A percentile compares a stretch with the other conserved stretches of the same genome.
phyloP scores from a whole-genome alignment of 1,284 basidiomycete genomes.

The Microbotryum scabiosae region DNA sequence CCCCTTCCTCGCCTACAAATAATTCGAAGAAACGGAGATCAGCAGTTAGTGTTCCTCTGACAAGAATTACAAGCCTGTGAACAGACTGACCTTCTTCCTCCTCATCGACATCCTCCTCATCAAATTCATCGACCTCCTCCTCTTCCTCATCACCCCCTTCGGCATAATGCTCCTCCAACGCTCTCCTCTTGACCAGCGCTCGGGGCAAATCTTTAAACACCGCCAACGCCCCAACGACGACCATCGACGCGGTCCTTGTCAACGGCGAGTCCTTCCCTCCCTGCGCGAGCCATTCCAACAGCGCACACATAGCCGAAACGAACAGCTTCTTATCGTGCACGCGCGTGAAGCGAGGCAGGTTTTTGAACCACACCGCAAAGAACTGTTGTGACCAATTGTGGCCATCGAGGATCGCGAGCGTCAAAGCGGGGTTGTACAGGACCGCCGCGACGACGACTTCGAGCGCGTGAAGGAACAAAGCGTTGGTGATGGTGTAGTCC shows the following conservation, averaged over 20 bases:
- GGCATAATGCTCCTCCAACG: conserved; percentile 14
- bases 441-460: conserved; percentile 74
- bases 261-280: conserved; percentile 8
- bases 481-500: conserved; percentile 48
- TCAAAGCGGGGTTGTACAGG: conserved; percentile 71
- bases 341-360: conserved; percentile 58
- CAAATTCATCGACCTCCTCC: conserved; percentile 30
- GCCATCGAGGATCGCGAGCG: conserved; percentile 65
- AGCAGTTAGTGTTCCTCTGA: too few relatives aligned
- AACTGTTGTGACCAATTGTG: conserved; percentile 52
- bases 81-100: conserved; percentile 11
- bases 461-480: conserved; percentile 66
- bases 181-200: conserved; percentile 55
- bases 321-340: conserved; percentile 86
- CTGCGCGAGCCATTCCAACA: conserved; percentile 58
- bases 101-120: conserved; percentile 28
- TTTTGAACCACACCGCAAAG: conserved; percentile 71
- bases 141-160: conserved; percentile 16
- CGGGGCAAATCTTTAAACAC: conserved; percentile 66
- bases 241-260: conserved; percentile 39
- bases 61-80: too few relatives aligned
- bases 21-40: too few relatives aligned
- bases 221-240: conserved; percentile 58
- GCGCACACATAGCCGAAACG: conserved; percentile 61
- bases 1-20: conserved; percentile 10